phyloP scores from a whole-genome alignment of 805 yeast genomes.

The Suhomyces canberraensis region DNA sequence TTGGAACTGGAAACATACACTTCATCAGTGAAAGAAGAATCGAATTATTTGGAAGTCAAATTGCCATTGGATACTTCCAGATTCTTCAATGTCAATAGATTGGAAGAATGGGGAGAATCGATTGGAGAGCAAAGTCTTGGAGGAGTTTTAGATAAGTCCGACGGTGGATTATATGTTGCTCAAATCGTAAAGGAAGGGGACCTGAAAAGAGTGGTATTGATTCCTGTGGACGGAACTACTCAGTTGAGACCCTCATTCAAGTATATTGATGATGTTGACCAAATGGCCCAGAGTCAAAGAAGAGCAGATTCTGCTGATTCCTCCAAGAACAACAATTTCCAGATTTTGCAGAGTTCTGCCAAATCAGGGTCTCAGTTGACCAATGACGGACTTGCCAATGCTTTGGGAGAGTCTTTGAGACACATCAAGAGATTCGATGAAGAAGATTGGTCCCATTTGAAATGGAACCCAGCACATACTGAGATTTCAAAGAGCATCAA shows the following conservation, averaged over 20 bases:
- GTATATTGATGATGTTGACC: constrained; percentile 64
- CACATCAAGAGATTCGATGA: constrained; percentile 39
- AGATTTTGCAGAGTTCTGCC: constrained; percentile 40
- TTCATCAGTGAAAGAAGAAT: constrained; percentile 56
- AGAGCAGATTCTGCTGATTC: constrained; percentile 37
- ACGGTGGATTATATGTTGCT: constrained; percentile 44
- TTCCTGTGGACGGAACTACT: constrained; percentile 62
- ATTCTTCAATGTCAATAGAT: constrained; percentile 64
- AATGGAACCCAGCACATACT: constrained; percentile 23
- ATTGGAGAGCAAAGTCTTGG: constrained; percentile 59
- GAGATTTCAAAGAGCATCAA: constrained; percentile 15
- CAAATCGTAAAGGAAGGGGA: constrained; percentile 20
- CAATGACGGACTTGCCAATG: constrained; percentile 25
- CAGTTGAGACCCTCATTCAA: constrained; percentile 82
- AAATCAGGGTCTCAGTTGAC: constrained; percentile 23
- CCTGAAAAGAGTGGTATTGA: constrained; percentile 50
- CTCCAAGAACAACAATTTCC: constrained; percentile 27
- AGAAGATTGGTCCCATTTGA: constrained; percentile 36
- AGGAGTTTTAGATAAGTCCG: constrained; percentile 62
- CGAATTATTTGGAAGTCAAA: constrained; percentile 69
- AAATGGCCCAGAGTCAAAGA: constrained; percentile 39
- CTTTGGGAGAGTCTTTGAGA: constrained; percentile 39
- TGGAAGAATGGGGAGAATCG: constrained; percentile 60
- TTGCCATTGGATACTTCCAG: constrained; percentile 66
- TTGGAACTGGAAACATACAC: constrained; percentile 32